Percentiles rank a stretch among this genome's conserved stretches.
phyloP scores from a whole-genome alignment of 441 rosid genomes.

The Croton setiger region DNA sequence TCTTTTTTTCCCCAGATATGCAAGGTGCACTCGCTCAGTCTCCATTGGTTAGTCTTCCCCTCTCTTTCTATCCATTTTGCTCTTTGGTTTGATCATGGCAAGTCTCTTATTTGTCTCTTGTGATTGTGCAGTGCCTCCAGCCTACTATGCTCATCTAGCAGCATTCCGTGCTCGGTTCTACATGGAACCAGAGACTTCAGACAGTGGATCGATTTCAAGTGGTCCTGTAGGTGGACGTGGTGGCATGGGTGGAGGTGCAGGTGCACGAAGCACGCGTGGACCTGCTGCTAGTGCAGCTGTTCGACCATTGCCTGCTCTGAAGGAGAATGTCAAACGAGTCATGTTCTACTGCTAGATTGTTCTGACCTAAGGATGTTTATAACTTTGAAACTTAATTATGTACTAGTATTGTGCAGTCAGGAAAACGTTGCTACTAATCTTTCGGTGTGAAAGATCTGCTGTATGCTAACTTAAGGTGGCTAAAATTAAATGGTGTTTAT shows the following conservation, averaged over 20 bases:
- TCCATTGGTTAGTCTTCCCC: conserved; percentile 62
- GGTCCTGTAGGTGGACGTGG: conserved; percentile 62
- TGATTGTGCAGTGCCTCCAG: conserved; percentile 75
- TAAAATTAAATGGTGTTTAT: too few relatives aligned
- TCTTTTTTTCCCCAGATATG: conserved; percentile 50
- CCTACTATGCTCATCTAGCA: conserved; percentile 94
- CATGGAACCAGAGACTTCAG: conserved; percentile 98
- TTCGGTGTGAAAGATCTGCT: background rate
- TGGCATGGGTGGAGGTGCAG: conserved; percentile 42
- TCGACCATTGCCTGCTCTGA: conserved; percentile 76
- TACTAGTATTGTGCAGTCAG: too few relatives aligned
- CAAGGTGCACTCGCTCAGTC: conserved; percentile 92
- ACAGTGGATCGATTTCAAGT: conserved; percentile 89
- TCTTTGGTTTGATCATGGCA: background rate
- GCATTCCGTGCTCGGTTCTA: conserved; percentile 97
- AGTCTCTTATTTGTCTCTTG: background rate
- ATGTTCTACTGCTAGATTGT: conserved; percentile 76
- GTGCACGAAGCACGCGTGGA: conserved; percentile 55
- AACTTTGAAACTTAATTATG: too few relatives aligned
- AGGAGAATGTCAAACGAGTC: conserved; percentile 87
- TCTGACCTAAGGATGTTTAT: background rate
- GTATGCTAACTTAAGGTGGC: background rate
- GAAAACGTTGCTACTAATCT: background rate
- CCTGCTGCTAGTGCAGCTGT: conserved; percentile 46
- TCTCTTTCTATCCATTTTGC: background rate